phyloP scores from a whole-genome alignment of 164 flowering plant species.

The Vitis labrusca region DNA sequence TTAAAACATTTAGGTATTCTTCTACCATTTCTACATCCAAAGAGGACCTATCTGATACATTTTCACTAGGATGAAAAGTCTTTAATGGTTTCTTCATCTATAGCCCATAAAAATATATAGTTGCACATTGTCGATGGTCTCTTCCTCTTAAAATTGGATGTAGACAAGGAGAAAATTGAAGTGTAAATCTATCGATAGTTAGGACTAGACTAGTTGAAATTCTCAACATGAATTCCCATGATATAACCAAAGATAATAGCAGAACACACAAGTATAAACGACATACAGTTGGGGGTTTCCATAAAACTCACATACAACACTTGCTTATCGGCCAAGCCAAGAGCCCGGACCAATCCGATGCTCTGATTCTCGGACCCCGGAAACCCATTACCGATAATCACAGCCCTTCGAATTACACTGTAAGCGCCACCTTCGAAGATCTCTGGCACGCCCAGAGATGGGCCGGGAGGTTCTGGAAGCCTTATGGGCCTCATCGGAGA shows the following conservation, averaged over 20 bases:
- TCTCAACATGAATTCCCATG: no score
- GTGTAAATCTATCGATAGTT: no score
- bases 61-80: no score
- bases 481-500: conserved; percentile 70
- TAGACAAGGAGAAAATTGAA: no score
- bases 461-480: conserved; percentile 86
- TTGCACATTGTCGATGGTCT: no score
- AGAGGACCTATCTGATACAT: no score
- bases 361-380: conserved; percentile 86
- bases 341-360: conserved; percentile 86
- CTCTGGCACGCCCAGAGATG: conserved; percentile 60
- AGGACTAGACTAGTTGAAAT: no score
- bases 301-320: conserved; percentile 58
- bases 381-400: conserved; percentile 81
- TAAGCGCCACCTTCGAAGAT: conserved; percentile 79
- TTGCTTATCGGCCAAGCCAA: conserved; percentile 71
- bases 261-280: background rate
- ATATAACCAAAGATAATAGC: background rate
- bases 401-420: conserved; percentile 67
- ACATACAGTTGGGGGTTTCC: background rate
- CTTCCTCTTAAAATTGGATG: no score
- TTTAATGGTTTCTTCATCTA: no score
- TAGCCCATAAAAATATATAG: no score
- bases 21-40: no score
- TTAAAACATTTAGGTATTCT: no score